Evolutionary conservation across 2,329 filamentous ascomycete species (phyloP).

Genomic region (Lasiodiplodia hormozganensis): DNA sequence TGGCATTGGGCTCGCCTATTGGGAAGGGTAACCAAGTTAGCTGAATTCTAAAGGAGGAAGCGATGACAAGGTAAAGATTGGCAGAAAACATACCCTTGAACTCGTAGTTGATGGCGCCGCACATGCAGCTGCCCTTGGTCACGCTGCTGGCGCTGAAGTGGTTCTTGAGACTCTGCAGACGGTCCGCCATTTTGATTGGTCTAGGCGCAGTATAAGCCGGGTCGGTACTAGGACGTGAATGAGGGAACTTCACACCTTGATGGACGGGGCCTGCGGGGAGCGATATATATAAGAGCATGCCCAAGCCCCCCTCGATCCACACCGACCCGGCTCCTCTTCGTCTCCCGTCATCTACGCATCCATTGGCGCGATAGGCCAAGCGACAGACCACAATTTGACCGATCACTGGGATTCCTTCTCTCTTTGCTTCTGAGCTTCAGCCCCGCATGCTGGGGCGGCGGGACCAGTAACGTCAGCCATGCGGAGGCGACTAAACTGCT

Average conservation of each 20-base stretch:
- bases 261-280: background rate
- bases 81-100: conserved; percentile 36
- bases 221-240: background rate
- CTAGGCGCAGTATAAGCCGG: too few relatives aligned
- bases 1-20: conserved; percentile 50
- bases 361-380: conserved; percentile 14
- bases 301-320: background rate
- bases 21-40: background rate
- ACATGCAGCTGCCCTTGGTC: conserved; percentile 42
- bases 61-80: too few relatives aligned
- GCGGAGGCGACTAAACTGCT: background rate
- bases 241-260: conserved; percentile 10
- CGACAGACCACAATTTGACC: background rate
- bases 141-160: conserved; percentile 30
- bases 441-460: background rate
- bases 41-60: conserved; percentile 12
- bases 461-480: background rate
- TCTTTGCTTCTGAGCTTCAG: background rate
- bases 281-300: conserved; percentile 3
- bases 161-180: conserved; percentile 14
- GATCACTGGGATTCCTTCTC: background rate
- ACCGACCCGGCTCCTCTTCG: conserved; percentile 1
- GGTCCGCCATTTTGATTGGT: conserved; percentile 24
- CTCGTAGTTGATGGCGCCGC: conserved; percentile 37
- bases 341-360: conserved; percentile 15